Conservation (phyloP, 768 basidiomycete genomes). For the Lactarius akahatsu region DNA sequence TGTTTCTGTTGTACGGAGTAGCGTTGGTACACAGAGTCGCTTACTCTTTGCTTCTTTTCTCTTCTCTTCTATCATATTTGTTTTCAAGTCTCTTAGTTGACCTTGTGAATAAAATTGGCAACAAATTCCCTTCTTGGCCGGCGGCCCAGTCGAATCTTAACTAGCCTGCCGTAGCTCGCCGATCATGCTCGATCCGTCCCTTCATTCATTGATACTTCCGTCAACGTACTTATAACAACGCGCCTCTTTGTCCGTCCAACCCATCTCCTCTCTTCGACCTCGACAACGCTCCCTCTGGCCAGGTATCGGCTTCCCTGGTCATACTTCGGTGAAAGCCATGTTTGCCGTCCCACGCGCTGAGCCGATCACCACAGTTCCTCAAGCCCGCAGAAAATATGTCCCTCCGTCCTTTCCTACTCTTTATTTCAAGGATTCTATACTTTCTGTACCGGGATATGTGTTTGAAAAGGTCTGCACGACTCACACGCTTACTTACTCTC, state of each 20-base stretch:
- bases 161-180: slow-evolving; percentile 4
- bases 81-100: background rate
- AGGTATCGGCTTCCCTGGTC: background rate
- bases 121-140: background rate
- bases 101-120: background rate
- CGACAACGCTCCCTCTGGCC: background rate
- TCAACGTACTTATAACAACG: slow-evolving; percentile 7
- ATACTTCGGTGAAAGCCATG: slow-evolving; percentile 15
- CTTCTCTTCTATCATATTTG: slow-evolving; percentile 1
- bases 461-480: slow-evolving; percentile 57
- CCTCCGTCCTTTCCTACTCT: slow-evolving; percentile 58
- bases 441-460: slow-evolving; percentile 69
- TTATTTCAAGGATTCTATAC: slow-evolving; percentile 52
- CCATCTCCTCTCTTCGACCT: background rate
- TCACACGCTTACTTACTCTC: slow-evolving; percentile 10
- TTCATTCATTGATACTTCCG: background rate
- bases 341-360: slow-evolving; percentile 13
- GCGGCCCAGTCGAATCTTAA: background rate
- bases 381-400: slow-evolving; percentile 48
- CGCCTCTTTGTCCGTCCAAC: background rate
- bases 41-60: background rate
- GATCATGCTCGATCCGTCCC: slow-evolving; percentile 25
- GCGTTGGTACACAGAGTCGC: background rate
- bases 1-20: background rate
- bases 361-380: background rate